Percentiles rank a stretch among this genome's conserved stretches.
phyloP scores from a whole-genome alignment of 2,329 filamentous ascomycete genomes.

The Pseudopithomyces maydicus region DNA sequence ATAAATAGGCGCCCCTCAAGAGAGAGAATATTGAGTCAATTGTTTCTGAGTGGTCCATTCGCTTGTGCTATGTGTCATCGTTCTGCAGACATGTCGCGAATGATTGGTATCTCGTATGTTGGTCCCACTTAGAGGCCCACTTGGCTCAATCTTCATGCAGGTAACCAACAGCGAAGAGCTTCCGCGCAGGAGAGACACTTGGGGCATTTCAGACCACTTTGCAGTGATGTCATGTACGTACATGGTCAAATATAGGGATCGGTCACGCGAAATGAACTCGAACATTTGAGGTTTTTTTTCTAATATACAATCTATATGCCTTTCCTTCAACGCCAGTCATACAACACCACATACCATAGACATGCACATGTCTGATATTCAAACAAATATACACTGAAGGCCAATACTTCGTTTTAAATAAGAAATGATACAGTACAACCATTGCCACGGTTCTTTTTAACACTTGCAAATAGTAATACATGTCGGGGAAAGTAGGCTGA shows the following conservation, averaged over 20 bases:
- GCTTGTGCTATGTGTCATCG: background rate
- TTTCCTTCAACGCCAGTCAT: background rate
- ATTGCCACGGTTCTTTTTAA: background rate
- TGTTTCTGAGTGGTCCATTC: background rate
- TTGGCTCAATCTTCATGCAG: background rate
- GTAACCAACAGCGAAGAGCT: too few relatives aligned
- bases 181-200: background rate
- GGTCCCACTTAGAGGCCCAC: background rate
- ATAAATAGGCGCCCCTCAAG: too few relatives aligned
- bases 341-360: background rate
- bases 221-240: too few relatives aligned
- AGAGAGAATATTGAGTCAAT: too few relatives aligned
- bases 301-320: background rate
- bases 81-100: background rate
- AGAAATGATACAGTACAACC: background rate
- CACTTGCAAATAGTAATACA: background rate
- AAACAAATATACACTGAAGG: background rate
- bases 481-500: too few relatives aligned
- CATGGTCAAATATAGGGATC: background rate
- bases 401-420: background rate
- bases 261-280: too few relatives aligned
- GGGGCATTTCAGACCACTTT: too few relatives aligned
- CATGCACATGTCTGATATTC: too few relatives aligned
- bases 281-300: background rate
- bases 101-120: background rate